Evolutionary conservation across 192 early-diverging fungal genomes (phyloP), one percentile per base, ranked within the genome.

Genomic region (Spinellus fusiger): DNA sequence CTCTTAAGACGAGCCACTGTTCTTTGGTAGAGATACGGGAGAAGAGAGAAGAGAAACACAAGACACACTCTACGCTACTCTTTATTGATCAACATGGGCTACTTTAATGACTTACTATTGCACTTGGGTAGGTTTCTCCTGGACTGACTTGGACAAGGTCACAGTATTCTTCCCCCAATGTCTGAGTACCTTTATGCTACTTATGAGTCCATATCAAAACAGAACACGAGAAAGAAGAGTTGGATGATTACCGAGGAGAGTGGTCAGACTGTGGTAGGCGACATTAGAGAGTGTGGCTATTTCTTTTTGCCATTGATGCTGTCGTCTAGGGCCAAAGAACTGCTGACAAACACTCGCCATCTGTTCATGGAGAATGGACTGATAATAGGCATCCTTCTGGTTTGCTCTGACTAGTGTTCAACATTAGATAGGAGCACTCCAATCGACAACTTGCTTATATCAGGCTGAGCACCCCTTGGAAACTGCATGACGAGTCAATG

Each of bases 101-200:
- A 29, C 12, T 26, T 50, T 27, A 27, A 50, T 16, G n/a, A 64
- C 64, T 66, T 74, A 78, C 74, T 48, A 73, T 40, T 13, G 70
- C 18, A 33, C 78, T 65, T 22, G 89, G 88, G 32, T 74, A 83
- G n/a, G 79, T 76, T 2, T 67, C 59, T 16, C 66, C 57, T 0
- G 61, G 67, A 22, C 70, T 76, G 47, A 85, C 74, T 54, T 87
- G 93, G 62, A 92, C 63, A 51, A 96, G 90, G 59, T 92, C 93
- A 59, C 93, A 95, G 70, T 95, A 96, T 66, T 98, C 96, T 69
- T 98, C 93, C 44, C 96, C 96, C 33, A 98, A 69, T 0, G 96
- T 96, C 61, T 90, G 92, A 16, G 82, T 84, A 3, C 94, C 60
- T 64, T 61, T 20, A 57, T 31, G 15, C 40, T 16, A 5, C 31